These are phyloP conservation scores for Yamadazyma insecticola DNA, from an alignment of 805 yeast genomes.

Conservation along the genomic window DNA sequence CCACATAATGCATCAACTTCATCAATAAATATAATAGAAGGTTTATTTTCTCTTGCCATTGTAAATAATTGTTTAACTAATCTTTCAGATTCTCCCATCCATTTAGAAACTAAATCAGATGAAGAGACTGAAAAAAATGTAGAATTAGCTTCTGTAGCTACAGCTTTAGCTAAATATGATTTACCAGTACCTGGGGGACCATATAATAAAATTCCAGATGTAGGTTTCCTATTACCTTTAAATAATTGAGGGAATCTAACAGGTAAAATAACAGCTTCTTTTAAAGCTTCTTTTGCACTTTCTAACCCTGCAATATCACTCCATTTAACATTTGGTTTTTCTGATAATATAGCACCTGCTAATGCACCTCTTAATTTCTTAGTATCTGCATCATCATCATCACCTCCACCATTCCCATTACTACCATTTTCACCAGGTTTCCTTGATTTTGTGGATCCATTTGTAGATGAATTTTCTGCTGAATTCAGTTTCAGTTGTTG, in stretches of 20 bases:
- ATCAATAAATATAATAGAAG: constrained; percentile 93
- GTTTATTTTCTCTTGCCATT: constrained; percentile 95
- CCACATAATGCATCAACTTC: constrained; percentile 98
- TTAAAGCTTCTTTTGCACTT: constrained; percentile 90
- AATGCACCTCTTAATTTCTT: constrained; percentile 88
- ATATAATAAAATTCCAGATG: constrained; percentile 74
- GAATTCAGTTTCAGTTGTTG: constrained; percentile 46
- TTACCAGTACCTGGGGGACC: constrained; percentile 95
- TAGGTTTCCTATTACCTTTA: constrained; percentile 91
- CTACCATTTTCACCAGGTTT: constrained; percentile 38
- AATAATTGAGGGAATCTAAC: constrained; percentile 94
- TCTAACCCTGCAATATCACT: constrained; percentile 95
- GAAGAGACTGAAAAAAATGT: constrained; percentile 96
- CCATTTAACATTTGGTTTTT: constrained; percentile 92
- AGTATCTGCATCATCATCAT: constrained; percentile 70
- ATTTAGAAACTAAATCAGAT: constrained; percentile 90
- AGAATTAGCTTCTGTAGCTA: constrained; percentile 96
- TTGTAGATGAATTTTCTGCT: constrained; percentile 50
- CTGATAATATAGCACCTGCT: constrained; percentile 86
- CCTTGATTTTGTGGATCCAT: constrained; percentile 55
- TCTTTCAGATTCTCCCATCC: constrained; percentile 99
- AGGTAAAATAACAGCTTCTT: constrained; percentile 95
- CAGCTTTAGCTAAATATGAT: constrained; percentile 94
- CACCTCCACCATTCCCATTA: constrained; percentile 34
- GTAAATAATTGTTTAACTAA: constrained; percentile 90